These are phyloP conservation scores for Phytophthora crassamura DNA, from an alignment of 352 stramenopile genomes.

Conservation along the genomic window DNA sequence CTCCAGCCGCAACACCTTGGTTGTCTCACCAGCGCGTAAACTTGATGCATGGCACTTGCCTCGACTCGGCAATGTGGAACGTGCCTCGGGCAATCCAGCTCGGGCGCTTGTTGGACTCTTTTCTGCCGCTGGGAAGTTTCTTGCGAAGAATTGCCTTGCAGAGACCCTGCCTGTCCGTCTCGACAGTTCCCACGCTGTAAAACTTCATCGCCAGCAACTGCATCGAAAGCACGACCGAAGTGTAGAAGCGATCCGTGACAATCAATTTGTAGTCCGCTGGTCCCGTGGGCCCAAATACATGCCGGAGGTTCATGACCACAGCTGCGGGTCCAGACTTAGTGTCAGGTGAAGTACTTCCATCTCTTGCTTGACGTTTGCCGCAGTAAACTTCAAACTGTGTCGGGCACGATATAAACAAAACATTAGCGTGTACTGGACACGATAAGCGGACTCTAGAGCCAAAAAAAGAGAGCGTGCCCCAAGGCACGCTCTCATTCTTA, in stretches of 20 bases:
- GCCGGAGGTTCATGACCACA: background rate
- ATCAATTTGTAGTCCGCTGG: background rate
- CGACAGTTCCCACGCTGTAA: constrained; percentile 7
- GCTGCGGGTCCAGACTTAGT: constrained; percentile 6
- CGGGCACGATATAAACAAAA: background rate
- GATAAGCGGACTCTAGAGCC: constrained; percentile 10
- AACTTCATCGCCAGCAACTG: constrained; percentile 9
- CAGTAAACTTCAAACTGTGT: constrained; percentile 14
- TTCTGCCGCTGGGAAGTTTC: background rate
- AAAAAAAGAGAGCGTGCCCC: constrained; percentile 13
- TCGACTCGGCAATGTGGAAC: too few species aligned
- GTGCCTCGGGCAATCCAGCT: background rate
- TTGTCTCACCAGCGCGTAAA: too few species aligned
- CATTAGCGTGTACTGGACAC: background rate
- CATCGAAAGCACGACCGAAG: constrained; percentile 1
- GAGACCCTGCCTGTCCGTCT: too few species aligned
- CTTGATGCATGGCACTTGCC: too few species aligned
- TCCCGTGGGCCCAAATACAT: background rate
- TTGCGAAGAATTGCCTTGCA: background rate
- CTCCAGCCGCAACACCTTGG: too few species aligned
- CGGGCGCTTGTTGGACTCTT: background rate
- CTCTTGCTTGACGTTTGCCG: background rate
- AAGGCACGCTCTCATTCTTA: too few species aligned
- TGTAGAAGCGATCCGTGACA: constrained; percentile 10
- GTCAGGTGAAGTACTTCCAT: background rate